phyloP scores from a whole-genome alignment of 495 filamentous ascomycete genomes.

The Penicillium turbatum region DNA sequence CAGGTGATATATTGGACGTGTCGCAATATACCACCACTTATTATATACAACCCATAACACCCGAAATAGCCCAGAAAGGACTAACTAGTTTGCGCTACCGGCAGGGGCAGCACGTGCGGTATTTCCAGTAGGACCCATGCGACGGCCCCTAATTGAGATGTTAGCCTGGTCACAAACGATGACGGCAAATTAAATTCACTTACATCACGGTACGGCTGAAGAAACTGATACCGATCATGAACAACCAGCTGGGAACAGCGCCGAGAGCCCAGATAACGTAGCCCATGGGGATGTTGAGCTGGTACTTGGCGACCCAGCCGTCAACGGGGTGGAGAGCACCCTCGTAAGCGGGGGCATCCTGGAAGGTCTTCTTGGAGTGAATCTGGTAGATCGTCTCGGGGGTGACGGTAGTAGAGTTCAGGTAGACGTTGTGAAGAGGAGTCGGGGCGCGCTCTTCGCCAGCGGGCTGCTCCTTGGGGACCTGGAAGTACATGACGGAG shows the following conservation, averaged over 20 bases:
- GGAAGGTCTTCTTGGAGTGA: conserved; percentile 57
- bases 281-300: conserved; percentile 60
- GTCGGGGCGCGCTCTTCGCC: conserved; percentile 39
- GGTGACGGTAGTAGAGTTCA: conserved; percentile 64
- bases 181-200: conserved; percentile 36
- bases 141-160: conserved; percentile 38
- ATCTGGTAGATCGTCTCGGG: conserved; percentile 59
- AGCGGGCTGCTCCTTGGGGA: conserved; percentile 53
- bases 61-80: conserved; percentile 3
- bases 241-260: conserved; percentile 61
- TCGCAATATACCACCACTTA: conserved; percentile 9
- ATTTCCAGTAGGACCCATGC: conserved; percentile 32
- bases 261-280: conserved; percentile 60
- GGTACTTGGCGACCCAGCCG: conserved; percentile 61
- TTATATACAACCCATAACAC: conserved; percentile 26
- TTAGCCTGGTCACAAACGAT: conserved; percentile 1
- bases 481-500: conserved; percentile 65
- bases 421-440: conserved; percentile 51
- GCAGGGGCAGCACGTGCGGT: conserved; percentile 21
- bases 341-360: conserved; percentile 54
- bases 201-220: conserved; percentile 83
- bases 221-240: conserved; percentile 80
- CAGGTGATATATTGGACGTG: conserved; percentile 14
- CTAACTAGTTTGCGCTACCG: conserved; percentile 26
- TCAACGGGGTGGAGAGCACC: conserved; percentile 79